Conservation (phyloP, 345 rosid species). For the Populus ilicifolia region DNA sequence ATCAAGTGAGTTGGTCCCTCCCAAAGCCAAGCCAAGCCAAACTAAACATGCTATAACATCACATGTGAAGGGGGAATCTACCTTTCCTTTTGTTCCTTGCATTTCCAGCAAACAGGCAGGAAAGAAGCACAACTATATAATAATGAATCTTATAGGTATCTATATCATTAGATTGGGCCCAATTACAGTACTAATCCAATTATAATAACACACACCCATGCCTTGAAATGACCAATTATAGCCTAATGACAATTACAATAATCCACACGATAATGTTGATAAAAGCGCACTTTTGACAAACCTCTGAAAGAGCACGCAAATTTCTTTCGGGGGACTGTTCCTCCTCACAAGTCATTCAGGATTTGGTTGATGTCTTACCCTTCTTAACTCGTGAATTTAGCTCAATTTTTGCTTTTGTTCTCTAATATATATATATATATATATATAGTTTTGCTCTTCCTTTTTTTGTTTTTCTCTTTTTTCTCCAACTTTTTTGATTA, state of each 20-base stretch:
- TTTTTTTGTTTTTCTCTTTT: too few species aligned
- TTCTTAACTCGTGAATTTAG: background rate
- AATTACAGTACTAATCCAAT: conserved; percentile 5
- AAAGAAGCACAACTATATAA: conserved; percentile 9
- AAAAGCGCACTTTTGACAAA: background rate
- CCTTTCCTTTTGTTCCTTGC: conserved; percentile 27
- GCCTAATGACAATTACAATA: conserved; percentile 6
- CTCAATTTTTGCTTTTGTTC: too few species aligned
- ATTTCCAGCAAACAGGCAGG: conserved; percentile 34
- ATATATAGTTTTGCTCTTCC: too few species aligned
- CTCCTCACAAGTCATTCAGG: too few species aligned
- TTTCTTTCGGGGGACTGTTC: too few species aligned
- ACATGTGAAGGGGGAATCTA: conserved; percentile 51
- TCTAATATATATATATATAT: too few species aligned
- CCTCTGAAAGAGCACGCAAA: background rate
- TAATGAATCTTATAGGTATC: background rate
- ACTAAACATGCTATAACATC: conserved; percentile 28
- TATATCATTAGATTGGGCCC: conserved; percentile 22
- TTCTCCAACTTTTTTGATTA: too few species aligned
- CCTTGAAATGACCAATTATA: conserved; percentile 18
- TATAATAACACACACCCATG: conserved; percentile 7
- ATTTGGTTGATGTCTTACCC: background rate
- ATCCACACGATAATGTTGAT: conserved; percentile 9
- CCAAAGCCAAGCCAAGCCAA: conserved; percentile 22
- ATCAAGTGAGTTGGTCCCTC: conserved; percentile 1